Conservation (phyloP, 345 rosid species). For the Linum usitatissimum region DNA sequence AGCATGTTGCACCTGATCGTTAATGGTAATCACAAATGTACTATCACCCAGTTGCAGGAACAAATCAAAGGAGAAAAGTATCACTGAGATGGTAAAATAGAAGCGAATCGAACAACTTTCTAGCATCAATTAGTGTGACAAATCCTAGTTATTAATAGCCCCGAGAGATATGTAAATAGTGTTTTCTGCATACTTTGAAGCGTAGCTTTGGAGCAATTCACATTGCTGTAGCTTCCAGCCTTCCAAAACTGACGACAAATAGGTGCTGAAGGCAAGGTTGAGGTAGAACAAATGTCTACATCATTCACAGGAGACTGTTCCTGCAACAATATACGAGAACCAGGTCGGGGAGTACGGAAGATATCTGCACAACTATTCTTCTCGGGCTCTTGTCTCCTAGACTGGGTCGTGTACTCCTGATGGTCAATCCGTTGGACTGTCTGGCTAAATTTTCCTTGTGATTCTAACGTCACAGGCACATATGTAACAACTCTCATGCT, state of each 20-base stretch:
- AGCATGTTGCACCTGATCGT: neutral
- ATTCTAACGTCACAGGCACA: slow-evolving; percentile 28
- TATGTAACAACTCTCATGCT: slow-evolving; percentile 35
- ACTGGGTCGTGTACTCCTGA: slow-evolving; percentile 17
- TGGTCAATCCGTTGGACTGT: slow-evolving; percentile 8
- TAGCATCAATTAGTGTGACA: neutral
- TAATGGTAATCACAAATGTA: neutral
- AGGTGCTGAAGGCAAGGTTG: slow-evolving; percentile 52
- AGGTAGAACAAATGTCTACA: slow-evolving; percentile 44
- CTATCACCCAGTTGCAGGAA: neutral
- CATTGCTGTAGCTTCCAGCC: slow-evolving; percentile 62
- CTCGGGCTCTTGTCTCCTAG: slow-evolving; percentile 38
- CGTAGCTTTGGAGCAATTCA: slow-evolving; percentile 33
- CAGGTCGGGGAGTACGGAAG: slow-evolving; percentile 35
- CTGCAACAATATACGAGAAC: slow-evolving; percentile 57
- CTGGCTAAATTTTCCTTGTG: slow-evolving; percentile 7
- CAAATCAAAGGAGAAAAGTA: neutral
- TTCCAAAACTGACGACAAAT: slow-evolving; percentile 92
- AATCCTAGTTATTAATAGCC: neutral
- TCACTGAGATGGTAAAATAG: neutral
- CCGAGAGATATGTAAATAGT: slow-evolving; percentile 1
- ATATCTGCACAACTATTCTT: slow-evolving; percentile 43
- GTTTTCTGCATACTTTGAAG: slow-evolving; percentile 44
- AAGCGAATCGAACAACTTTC: neutral
- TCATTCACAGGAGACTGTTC: slow-evolving; percentile 60